A percentile compares a stretch with the other conserved stretches of the same genome.
Evolutionary conservation across 2,329 filamentous ascomycete species (phyloP).

Genomic region (Exophiala sp.): DNA sequence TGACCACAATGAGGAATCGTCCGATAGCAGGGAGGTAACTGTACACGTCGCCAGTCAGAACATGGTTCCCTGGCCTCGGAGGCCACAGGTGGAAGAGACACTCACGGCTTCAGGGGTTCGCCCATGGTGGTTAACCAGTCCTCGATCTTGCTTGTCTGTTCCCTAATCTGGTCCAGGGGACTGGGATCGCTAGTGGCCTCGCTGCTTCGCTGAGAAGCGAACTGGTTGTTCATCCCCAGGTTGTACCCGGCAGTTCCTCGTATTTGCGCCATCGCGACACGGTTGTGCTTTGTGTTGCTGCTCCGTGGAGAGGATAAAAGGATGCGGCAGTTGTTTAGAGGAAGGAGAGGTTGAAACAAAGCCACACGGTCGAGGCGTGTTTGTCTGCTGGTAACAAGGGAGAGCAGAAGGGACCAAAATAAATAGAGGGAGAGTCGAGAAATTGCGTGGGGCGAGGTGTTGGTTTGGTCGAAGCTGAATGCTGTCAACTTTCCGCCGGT

Average conservation of each 20-base stretch:
- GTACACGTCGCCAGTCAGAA: slow-evolving; percentile 14
- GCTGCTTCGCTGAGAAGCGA: slow-evolving; percentile 55
- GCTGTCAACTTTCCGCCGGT: slow-evolving; percentile 10
- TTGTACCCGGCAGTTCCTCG: slow-evolving; percentile 75
- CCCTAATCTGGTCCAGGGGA: slow-evolving; percentile 79
- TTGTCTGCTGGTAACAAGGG: background rate
- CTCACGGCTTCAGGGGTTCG: slow-evolving; percentile 92
- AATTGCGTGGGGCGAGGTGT: slow-evolving; percentile 7
- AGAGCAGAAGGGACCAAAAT: slow-evolving; percentile 1
- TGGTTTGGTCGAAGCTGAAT: slow-evolving; percentile 5
- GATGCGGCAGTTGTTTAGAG: background rate
- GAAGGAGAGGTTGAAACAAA: background rate
- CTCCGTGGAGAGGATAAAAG: background rate
- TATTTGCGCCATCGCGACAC: slow-evolving; percentile 44
- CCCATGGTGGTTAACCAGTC: slow-evolving; percentile 80
- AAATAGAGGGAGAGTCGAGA: slow-evolving; percentile 6
- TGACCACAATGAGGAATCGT: slow-evolving; percentile 95
- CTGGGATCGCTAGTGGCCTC: slow-evolving; percentile 63
- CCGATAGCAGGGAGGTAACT: slow-evolving; percentile 93
- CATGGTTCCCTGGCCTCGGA: slow-evolving; percentile 1
- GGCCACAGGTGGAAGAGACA: slow-evolving; percentile 10
- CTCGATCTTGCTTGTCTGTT: slow-evolving; percentile 98
- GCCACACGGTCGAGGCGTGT: background rate
- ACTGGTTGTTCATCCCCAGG: slow-evolving; percentile 67
- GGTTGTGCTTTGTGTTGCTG: background rate